These are phyloP conservation scores for Dictyostelium discoideum DNA, from an alignment of 78 protist genomes.

Conservation along the genomic window DNA sequence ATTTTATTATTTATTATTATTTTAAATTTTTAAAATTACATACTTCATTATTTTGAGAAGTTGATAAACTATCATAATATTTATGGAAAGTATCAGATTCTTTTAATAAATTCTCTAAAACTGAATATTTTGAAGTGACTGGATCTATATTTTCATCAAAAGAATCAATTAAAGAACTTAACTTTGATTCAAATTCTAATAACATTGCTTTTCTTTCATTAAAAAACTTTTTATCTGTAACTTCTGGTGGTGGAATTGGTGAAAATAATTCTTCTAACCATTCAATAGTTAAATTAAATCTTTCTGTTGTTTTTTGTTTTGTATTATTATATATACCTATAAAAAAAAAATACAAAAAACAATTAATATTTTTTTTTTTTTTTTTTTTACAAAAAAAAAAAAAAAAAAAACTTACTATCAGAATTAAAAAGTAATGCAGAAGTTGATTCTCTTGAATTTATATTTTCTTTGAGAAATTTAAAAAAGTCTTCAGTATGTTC, in stretches of 20 bases:
- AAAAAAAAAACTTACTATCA: background rate
- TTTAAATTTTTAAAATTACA: background rate
- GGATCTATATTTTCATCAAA: conserved; percentile 20
- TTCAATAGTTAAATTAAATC: conserved; percentile 8
- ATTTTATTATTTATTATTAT: background rate
- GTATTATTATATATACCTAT: conserved; percentile 21
- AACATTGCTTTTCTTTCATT: conserved; percentile 3
- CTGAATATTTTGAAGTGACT: background rate
- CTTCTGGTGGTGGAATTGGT: conserved; percentile 30
- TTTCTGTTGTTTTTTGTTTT: conserved; percentile 26
- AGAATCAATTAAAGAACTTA: background rate
- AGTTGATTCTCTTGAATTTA: background rate
- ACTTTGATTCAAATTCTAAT: background rate
- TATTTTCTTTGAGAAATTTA: conserved; percentile 30
- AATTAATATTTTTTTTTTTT: no score
- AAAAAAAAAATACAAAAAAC: background rate
- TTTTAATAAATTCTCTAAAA: background rate
- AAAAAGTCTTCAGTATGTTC: conserved; percentile 63
- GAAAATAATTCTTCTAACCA: conserved; percentile 62
- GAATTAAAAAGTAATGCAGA: background rate
- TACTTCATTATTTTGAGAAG: background rate
- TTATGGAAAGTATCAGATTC: conserved; percentile 15
- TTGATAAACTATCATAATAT: conserved; percentile 10
- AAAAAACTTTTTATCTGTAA: background rate
- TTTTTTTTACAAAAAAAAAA: no score